A percentile compares a stretch with the other conserved stretches of the same genome.
Conservation (phyloP, 192 early-diverging fungal species). For the Backusella macrospora region DNA sequence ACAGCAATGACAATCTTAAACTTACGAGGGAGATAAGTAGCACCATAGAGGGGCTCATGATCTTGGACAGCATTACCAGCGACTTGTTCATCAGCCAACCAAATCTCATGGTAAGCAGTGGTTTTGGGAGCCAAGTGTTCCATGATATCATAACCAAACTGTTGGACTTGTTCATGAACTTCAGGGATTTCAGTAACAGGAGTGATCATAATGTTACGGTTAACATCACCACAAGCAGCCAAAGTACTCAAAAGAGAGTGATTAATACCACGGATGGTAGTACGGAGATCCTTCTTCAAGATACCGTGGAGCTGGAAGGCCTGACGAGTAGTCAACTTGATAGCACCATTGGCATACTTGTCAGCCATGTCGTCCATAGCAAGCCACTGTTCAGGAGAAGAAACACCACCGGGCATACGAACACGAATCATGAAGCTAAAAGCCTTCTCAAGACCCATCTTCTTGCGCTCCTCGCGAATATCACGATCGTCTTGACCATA, state of each 20-base stretch:
- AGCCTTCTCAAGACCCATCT: constrained; percentile 88
- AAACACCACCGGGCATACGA: constrained; percentile 89
- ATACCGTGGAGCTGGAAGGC: constrained; percentile 98
- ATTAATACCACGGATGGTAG: constrained; percentile 92
- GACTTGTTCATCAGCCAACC: constrained; percentile 90
- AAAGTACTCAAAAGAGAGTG: constrained; percentile 87
- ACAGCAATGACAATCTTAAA: constrained; percentile 95
- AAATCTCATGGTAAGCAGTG: constrained; percentile 96
- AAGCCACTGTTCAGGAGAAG: constrained; percentile 89
- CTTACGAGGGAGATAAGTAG: constrained; percentile 93
- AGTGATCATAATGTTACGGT: constrained; percentile 95
- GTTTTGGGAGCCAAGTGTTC: constrained; percentile 84
- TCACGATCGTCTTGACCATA: constrained; percentile 98
- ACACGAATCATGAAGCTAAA: constrained; percentile 97
- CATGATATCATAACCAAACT: constrained; percentile 73
- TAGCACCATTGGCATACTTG: constrained; percentile 79
- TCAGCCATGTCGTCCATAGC: constrained; percentile 93
- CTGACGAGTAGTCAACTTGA: constrained; percentile 96
- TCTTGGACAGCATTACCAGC: constrained; percentile 80
- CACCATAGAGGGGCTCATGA: constrained; percentile 90
- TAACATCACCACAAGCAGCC: constrained; percentile 97
- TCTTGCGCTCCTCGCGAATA: constrained; percentile 80
- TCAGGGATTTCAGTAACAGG: constrained; percentile 82
- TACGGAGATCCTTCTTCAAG: constrained; percentile 87
- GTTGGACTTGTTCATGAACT: constrained; percentile 77